Evolutionary conservation across 2,329 filamentous ascomycete genomes (phyloP), one percentile per base, ranked within the genome.

Genomic region (Didymella glomerata): DNA sequence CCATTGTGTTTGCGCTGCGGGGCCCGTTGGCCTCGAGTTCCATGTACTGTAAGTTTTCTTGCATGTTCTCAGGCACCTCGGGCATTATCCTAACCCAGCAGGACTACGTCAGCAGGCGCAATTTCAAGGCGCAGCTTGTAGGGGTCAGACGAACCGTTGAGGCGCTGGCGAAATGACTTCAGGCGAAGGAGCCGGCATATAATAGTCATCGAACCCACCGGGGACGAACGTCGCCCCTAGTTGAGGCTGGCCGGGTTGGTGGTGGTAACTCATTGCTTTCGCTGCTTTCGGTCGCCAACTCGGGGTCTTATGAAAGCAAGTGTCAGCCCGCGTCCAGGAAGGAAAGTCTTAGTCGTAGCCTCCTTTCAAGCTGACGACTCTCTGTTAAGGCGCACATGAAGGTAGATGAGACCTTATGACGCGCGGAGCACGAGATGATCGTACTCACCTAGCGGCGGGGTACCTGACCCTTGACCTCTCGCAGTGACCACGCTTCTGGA

Each of bases 51-150:
- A 99, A 86, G 79, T 91, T 94, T 73, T 96, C 90, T 81, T 97
- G 93, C 87, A 99, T 97, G 80, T 97, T 94, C 79, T 94, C 91
- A 68, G 94, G 92, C 67, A 97, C 93, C 84, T 97, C 93, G 76
- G 92, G 91, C 88, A 94, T 97, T 73, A 96, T 88, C 82, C 92
- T 96, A 78, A 75, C 57, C 56, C 61, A 54, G 55, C 36, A 53
- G 41, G 40, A 57, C 54, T 66, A 70, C 63, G 71, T 75, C 71
- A 74, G 74, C 73, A 68, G 52, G 56, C 62, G 64, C 64, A 70
- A 69, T 68, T 62, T 64, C 60, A 64, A 41, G 52, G 61, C 54
- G 61, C 55, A 58, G 56, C 57, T 54, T 59, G 53, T 56, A 62
- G 58, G 66, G 60, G 64, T 58, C 61, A 63, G 61, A 76, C 82